A percentile compares a stretch with the other conserved stretches of the same genome.
These are phyloP conservation scores for Termitomyces sp. DNA, from an alignment of 768 basidiomycete species.

Conservation along the genomic window DNA sequence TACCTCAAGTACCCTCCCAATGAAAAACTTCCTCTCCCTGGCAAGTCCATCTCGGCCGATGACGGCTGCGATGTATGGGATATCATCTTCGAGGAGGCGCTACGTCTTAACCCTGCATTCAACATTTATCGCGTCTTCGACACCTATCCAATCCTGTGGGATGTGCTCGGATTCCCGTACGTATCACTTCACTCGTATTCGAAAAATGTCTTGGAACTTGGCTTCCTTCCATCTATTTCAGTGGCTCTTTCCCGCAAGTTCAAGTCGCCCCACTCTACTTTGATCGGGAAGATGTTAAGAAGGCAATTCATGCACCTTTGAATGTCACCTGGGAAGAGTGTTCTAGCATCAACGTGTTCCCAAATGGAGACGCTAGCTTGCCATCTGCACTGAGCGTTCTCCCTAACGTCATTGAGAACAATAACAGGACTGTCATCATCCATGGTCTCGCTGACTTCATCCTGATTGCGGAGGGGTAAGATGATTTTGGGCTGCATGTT, in stretches of 20 bases:
- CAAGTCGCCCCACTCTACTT: conserved; percentile 68
- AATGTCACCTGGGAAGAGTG: conserved; percentile 64
- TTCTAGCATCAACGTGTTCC: conserved; percentile 57
- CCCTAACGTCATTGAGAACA: conserved; percentile 76
- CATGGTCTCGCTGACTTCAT: conserved; percentile 75
- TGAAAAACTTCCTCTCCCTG: conserved; percentile 66
- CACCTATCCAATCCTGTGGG: conserved; percentile 71
- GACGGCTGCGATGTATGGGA: conserved; percentile 68
- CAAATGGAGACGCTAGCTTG: conserved; percentile 53
- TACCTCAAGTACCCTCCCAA: conserved; percentile 66
- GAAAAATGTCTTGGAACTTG: too few relatives aligned
- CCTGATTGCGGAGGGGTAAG: conserved; percentile 71
- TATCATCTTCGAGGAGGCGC: conserved; percentile 58
- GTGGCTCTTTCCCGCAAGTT: conserved; percentile 50
- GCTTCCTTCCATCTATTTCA: conserved; percentile 20
- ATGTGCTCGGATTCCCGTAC: conserved; percentile 79
- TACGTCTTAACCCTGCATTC: conserved; percentile 71
- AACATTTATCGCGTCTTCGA: conserved; percentile 78
- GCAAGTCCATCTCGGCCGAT: conserved; percentile 40
- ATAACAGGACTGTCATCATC: conserved; percentile 58
- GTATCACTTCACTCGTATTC: conserved; percentile 19
- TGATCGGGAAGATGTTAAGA: conserved; percentile 63
- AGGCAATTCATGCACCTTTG: conserved; percentile 66
- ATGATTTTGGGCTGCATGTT: too few relatives aligned
- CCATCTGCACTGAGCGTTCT: conserved; percentile 65